Conservation (phyloP, 2,329 filamentous ascomycete species). For the Aspergillus melleus region DNA sequence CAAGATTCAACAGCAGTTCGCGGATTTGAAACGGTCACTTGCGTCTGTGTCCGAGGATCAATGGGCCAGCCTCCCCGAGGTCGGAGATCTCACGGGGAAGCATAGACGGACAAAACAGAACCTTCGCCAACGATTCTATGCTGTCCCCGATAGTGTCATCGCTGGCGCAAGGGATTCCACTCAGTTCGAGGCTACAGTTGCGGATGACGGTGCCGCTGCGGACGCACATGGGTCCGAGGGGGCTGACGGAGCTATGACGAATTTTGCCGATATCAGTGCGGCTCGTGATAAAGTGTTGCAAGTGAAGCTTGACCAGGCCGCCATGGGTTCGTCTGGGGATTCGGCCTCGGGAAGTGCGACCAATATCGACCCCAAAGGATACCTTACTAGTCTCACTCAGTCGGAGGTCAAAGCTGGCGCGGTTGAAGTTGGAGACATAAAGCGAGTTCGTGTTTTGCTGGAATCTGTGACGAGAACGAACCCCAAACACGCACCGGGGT, state of each 20-base stretch:
- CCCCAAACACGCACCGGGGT: slow-evolving; percentile 88
- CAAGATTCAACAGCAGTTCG: slow-evolving; percentile 97
- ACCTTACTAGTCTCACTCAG: slow-evolving; percentile 86
- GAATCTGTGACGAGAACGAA: slow-evolving; percentile 98
- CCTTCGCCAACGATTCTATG: slow-evolving; percentile 83
- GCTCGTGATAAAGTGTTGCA: slow-evolving; percentile 94
- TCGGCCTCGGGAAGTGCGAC: slow-evolving; percentile 77
- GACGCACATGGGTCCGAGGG: slow-evolving; percentile 49
- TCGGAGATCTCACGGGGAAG: slow-evolving; percentile 94
- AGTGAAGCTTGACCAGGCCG: slow-evolving; percentile 88
- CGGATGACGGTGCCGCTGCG: slow-evolving; percentile 68
- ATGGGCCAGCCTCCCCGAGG: slow-evolving; percentile 93
- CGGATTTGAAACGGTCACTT: slow-evolving; percentile 88
- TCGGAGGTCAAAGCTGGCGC: slow-evolving; percentile 77
- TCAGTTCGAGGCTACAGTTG: slow-evolving; percentile 85
- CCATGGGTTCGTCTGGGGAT: slow-evolving; percentile 67
- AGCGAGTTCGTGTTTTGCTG: slow-evolving; percentile 86
- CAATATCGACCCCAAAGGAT: slow-evolving; percentile 91
- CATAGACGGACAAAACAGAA: slow-evolving; percentile 84
- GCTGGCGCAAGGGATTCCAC: slow-evolving; percentile 78
- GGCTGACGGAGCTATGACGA: slow-evolving; percentile 87
- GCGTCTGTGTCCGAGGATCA: slow-evolving; percentile 90
- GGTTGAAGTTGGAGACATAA: slow-evolving; percentile 88
- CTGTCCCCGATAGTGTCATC: slow-evolving; percentile 92
- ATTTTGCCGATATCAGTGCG: slow-evolving; percentile 95